These are phyloP conservation scores for Zizania palustris DNA, from an alignment of 202 grass and related monocot species.

Conservation along the genomic window DNA sequence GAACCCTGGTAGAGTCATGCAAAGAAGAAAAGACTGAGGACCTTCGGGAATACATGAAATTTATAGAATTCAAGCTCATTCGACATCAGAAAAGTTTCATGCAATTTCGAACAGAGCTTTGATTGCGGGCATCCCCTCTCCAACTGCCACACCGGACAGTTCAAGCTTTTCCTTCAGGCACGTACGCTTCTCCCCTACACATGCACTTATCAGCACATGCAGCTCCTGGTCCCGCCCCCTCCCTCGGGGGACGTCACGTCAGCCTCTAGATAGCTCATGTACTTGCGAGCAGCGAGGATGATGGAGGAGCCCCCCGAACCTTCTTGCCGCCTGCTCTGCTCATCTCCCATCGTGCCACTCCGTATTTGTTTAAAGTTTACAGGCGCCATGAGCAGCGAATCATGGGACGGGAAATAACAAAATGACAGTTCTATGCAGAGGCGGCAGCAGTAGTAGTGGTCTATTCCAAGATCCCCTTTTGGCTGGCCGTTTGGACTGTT, in stretches of 20 bases:
- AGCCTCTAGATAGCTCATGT: conserved; percentile 20
- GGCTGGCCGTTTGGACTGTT: conserved; percentile 28
- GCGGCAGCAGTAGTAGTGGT: neutral
- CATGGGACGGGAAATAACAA: neutral
- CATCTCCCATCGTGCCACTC: neutral
- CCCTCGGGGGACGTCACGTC: neutral
- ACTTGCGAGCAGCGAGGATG: conserved; percentile 35
- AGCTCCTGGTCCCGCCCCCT: fast-evolving
- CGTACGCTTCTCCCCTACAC: neutral
- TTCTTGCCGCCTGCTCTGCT: conserved; percentile 42
- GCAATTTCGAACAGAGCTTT: neutral
- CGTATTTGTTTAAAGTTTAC: conserved; percentile 44
- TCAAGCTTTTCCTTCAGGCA: neutral
- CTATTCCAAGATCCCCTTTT: conserved; percentile 35
- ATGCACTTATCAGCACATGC: conserved; percentile 2
- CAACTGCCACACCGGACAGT: conserved; percentile 30
- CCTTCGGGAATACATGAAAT: neutral
- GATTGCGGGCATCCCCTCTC: neutral
- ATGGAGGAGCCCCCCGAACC: conserved; percentile 45
- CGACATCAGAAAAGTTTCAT: neutral
- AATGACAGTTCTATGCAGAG: neutral
- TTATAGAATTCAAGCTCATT: neutral
- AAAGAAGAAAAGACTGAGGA: no score
- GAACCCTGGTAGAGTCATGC: no score
- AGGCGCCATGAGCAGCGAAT: neutral